Evolutionary conservation across 306 rosid species (phyloP).

Genomic region (Sindora glabra): DNA sequence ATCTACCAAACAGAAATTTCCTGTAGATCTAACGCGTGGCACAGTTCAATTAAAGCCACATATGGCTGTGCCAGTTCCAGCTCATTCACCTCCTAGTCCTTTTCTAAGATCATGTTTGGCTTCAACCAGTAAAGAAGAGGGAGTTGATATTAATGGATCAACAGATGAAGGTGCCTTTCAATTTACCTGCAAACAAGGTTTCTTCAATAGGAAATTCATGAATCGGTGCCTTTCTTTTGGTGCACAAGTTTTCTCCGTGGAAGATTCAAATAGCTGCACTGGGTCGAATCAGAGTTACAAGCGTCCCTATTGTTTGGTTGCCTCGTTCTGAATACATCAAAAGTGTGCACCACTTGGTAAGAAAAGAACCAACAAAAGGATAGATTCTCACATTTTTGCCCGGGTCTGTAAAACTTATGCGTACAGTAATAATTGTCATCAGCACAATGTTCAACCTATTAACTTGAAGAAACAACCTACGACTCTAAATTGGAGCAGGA

Average conservation of each 20-base stretch:
- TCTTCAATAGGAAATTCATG: conserved; percentile 52
- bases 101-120: conserved; percentile 27
- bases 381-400: too few relatives aligned
- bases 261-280: conserved; percentile 40
- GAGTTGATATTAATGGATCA: conserved; percentile 12
- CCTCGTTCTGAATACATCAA: conserved; percentile 23
- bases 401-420: too few relatives aligned
- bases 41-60: conserved; percentile 60
- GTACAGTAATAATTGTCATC: too few relatives aligned
- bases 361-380: background rate
- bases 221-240: conserved; percentile 61
- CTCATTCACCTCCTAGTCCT: conserved; percentile 31
- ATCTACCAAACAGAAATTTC: conserved; percentile 50
- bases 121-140: conserved; percentile 37
- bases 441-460: too few relatives aligned
- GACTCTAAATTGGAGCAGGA: too few relatives aligned
- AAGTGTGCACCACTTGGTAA: background rate
- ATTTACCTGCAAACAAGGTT: conserved; percentile 27
- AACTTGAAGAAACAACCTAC: too few relatives aligned
- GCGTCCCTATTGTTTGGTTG: conserved; percentile 43
- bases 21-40: conserved; percentile 68
- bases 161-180: conserved; percentile 11
- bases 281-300: conserved; percentile 26
- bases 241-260: conserved; percentile 43
- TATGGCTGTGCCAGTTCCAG: conserved; percentile 10